phyloP scores from a whole-genome alignment of 2,329 filamentous ascomycete genomes.

The Gaeumannomyces sp. region DNA sequence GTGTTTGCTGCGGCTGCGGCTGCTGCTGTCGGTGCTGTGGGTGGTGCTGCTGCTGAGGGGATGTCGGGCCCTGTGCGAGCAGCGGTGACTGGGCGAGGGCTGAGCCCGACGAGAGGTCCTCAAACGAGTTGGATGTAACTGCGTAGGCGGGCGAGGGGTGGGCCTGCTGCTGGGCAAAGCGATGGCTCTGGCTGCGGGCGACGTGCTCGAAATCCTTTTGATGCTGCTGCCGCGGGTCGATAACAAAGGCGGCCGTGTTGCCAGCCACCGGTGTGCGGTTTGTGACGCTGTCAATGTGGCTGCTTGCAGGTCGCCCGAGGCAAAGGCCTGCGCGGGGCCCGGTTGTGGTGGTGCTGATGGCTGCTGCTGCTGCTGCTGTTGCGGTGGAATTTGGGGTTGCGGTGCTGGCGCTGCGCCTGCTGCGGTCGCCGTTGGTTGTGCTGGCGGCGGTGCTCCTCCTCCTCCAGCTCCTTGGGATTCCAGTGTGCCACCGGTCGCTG shows the following conservation, averaged over 20 bases:
- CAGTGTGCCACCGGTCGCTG: slow-evolving; percentile 10
- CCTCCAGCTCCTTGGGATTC: slow-evolving; percentile 19
- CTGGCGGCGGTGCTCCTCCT: slow-evolving; percentile 12
- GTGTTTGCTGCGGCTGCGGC: slow-evolving; percentile 11
- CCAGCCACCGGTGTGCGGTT: not conserved
- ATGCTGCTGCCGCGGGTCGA: slow-evolving; percentile 30
- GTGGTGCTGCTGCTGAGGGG: slow-evolving; percentile 17
- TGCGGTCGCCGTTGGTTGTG: slow-evolving; percentile 19
- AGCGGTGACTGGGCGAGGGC: slow-evolving; percentile 22
- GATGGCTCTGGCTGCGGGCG: slow-evolving; percentile 46
- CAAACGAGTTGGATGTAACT: slow-evolving; percentile 33
- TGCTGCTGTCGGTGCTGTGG: slow-evolving; percentile 13
- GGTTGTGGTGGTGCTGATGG: slow-evolving; percentile 13
- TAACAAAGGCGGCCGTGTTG: slow-evolving; percentile 9
- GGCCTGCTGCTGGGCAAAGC: slow-evolving; percentile 27
- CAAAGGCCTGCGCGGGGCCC: slow-evolving; percentile 7
- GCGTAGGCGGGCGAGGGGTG: slow-evolving; percentile 28
- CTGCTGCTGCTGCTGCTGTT: slow-evolving; percentile 16
- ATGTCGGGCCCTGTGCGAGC: slow-evolving; percentile 19
- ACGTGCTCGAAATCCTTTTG: slow-evolving; percentile 38
- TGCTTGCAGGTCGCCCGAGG: slow-evolving; percentile 9
- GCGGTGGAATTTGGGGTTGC: slow-evolving; percentile 18
- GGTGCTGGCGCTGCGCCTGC: slow-evolving; percentile 24
- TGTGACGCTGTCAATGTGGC: not conserved
- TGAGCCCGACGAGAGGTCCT: slow-evolving; percentile 31